These are phyloP conservation scores for Cryptosporidium sp. DNA, from an alignment of 169 alveolate species.

Conservation along the genomic window DNA sequence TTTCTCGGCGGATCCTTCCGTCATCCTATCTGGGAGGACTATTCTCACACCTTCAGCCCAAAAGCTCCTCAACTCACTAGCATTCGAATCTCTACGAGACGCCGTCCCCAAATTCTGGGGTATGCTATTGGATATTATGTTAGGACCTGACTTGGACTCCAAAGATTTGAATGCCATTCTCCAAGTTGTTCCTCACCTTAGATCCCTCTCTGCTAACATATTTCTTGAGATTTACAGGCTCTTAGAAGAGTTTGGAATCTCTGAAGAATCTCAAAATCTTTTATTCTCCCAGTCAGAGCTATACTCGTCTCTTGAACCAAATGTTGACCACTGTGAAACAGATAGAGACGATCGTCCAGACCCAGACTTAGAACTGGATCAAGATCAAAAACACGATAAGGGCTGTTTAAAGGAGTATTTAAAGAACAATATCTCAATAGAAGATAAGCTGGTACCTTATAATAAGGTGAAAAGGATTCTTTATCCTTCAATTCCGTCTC, in stretches of 20 bases:
- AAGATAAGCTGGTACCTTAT: background rate
- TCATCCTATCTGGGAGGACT: conserved; percentile 38
- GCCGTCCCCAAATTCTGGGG: conserved; percentile 30
- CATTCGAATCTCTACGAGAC: background rate
- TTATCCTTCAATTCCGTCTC: background rate
- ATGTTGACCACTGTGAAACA: background rate
- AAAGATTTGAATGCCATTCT: conserved; percentile 16
- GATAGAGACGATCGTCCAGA: background rate
- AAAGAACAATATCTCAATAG: background rate
- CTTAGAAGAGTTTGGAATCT: background rate
- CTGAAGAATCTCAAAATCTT: conserved; percentile 3
- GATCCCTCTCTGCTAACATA: conserved; percentile 5
- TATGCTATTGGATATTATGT: conserved; percentile 40
- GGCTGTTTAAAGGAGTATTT: background rate
- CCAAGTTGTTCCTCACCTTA: conserved; percentile 27
- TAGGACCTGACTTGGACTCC: conserved; percentile 56
- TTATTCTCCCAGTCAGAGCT: conserved; percentile 29
- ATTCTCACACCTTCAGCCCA: conserved; percentile 41
- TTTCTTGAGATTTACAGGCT: conserved; percentile 9
- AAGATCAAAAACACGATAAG: background rate
- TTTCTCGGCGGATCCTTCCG: conserved; percentile 31
- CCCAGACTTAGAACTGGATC: background rate
- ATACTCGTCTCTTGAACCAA: background rate
- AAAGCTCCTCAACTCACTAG: background rate
- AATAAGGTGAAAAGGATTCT: background rate